Evolutionary conservation across 495 filamentous ascomycete genomes (phyloP).

Genomic region (Cladorrhinum samala): DNA sequence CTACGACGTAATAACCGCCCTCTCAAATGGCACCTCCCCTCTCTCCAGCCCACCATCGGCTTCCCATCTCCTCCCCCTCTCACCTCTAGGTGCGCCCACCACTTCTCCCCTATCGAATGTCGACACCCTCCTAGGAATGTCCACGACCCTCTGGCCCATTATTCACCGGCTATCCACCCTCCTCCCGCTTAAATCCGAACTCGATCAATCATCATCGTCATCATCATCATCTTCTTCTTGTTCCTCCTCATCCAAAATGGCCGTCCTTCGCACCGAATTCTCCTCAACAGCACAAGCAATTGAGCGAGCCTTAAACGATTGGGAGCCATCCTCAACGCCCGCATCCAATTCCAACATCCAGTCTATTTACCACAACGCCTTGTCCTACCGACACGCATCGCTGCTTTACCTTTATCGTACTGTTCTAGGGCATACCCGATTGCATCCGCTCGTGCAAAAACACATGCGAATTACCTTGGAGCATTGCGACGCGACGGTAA

Average conservation of each 20-base stretch:
- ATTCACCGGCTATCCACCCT: conserved; percentile 56
- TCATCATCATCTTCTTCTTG: conserved; percentile 29
- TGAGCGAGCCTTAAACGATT: conserved; percentile 49
- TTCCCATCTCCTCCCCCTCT: conserved; percentile 36
- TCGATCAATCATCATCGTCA: conserved; percentile 43
- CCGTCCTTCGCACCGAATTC: conserved; percentile 49
- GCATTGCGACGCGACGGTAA: conserved; percentile 49
- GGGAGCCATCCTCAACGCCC: conserved; percentile 43
- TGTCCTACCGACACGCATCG: conserved; percentile 56
- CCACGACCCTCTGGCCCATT: conserved; percentile 57
- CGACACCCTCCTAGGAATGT: conserved; percentile 57
- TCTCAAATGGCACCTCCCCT: conserved; percentile 55
- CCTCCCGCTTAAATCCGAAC: conserved; percentile 43
- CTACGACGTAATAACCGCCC: conserved; percentile 58
- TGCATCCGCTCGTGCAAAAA: conserved; percentile 42
- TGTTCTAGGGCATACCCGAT: conserved; percentile 40
- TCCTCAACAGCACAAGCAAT: conserved; percentile 50
- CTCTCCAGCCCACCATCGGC: conserved; percentile 45
- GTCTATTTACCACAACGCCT: conserved; percentile 53
- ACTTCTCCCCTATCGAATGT: conserved; percentile 44
- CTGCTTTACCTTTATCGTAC: conserved; percentile 57
- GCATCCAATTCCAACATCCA: conserved; percentile 24
- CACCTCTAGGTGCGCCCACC: conserved; percentile 39
- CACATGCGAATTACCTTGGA: conserved; percentile 43
- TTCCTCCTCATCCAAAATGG: conserved; percentile 39